phyloP scores from a whole-genome alignment of 495 filamentous ascomycete species.

The Trichodelitschia bisporula region DNA sequence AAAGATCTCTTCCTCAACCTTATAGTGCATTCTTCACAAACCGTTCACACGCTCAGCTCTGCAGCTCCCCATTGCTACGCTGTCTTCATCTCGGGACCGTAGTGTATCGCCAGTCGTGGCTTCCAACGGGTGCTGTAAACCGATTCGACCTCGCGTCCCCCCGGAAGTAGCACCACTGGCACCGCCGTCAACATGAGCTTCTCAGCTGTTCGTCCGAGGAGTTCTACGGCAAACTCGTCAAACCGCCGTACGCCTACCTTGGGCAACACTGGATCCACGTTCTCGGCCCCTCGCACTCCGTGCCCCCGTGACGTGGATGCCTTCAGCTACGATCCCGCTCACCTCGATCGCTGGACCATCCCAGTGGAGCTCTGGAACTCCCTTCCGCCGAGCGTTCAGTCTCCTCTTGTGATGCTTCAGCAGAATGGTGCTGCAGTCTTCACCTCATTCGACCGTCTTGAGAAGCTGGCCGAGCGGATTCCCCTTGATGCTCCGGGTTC shows the following conservation, averaged over 20 bases:
- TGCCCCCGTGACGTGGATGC: conserved; percentile 10
- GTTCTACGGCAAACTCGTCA: background rate
- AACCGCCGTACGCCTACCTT: conserved; percentile 2
- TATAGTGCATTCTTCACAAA: too few species aligned
- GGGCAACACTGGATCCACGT: conserved; percentile 1
- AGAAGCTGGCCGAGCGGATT: background rate
- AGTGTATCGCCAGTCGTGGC: too few species aligned
- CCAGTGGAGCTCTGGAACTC: conserved; percentile 6
- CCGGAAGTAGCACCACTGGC: background rate
- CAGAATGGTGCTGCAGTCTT: conserved; percentile 12
- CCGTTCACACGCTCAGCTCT: too few species aligned
- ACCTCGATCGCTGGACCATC: conserved; percentile 10
- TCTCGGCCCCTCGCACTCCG: conserved; percentile 4
- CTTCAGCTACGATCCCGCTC: conserved; percentile 12
- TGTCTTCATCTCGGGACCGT: too few species aligned
- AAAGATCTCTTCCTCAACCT: too few species aligned
- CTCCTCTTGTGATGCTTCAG: conserved; percentile 6
- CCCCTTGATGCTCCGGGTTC: too few species aligned
- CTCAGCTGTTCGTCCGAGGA: background rate
- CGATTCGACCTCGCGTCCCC: background rate
- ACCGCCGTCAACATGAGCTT: too few species aligned
- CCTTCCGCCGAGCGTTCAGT: conserved; percentile 6
- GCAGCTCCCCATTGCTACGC: too few species aligned
- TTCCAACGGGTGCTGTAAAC: background rate
- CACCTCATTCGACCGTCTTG: conserved; percentile 5